phyloP scores from a whole-genome alignment of 768 basidiomycete genomes.

The Xerocomus potaroensis region DNA sequence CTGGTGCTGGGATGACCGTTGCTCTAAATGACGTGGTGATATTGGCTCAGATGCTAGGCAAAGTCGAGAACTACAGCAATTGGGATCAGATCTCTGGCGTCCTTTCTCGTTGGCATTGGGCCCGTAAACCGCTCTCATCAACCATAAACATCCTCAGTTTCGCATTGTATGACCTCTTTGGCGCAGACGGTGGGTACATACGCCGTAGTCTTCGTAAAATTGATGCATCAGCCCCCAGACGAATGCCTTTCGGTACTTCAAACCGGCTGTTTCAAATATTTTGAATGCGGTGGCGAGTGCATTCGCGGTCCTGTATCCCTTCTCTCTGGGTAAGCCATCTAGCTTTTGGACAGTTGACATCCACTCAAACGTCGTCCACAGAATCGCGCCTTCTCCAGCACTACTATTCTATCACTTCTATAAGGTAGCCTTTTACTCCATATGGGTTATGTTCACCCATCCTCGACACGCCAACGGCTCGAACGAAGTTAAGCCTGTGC shows the following conservation, averaged over 20 bases:
- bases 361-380: constrained; percentile 26
- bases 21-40: constrained; percentile 83
- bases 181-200: constrained; percentile 73
- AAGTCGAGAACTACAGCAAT: constrained; percentile 40
- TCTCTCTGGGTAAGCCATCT: constrained; percentile 70
- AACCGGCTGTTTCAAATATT: constrained; percentile 95
- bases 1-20: constrained; percentile 98
- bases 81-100: constrained; percentile 49
- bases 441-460: constrained; percentile 83
- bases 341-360: not conserved
- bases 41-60: constrained; percentile 56
- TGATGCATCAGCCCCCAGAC: constrained; percentile 37
- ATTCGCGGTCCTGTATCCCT: constrained; percentile 85
- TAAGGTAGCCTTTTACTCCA: constrained; percentile 89
- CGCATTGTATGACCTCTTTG: constrained; percentile 91
- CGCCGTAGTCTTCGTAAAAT: not conserved
- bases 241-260: constrained; percentile 59
- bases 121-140: constrained; percentile 73
- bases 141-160: constrained; percentile 92
- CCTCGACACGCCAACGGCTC: constrained; percentile 30
- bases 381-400: constrained; percentile 74
- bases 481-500: constrained; percentile 34
- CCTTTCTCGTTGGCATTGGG: constrained; percentile 80
- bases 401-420: constrained; percentile 92
- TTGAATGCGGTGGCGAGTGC: constrained; percentile 89